Conservation (phyloP, 805 yeast species). For the Tetrapisispora phaffii region DNA sequence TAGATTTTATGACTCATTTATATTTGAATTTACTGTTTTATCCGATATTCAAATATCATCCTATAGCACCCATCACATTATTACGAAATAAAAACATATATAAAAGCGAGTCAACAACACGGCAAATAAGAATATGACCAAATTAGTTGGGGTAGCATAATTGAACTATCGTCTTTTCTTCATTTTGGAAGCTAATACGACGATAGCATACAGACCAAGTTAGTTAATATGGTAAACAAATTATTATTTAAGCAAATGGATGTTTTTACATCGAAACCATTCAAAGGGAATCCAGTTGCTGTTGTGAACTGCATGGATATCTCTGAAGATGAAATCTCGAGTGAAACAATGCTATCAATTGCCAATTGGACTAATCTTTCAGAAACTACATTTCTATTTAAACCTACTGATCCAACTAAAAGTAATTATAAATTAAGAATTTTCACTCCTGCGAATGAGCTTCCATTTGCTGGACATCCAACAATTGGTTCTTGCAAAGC, state of each 20-base stretch:
- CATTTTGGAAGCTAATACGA: no score
- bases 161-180: no score
- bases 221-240: slow-evolving; percentile 6
- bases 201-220: no score
- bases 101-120: no score
- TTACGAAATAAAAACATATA: no score
- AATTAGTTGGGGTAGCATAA: no score
- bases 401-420: slow-evolving; percentile 27
- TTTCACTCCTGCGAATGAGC: slow-evolving; percentile 37
- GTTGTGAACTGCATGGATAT: slow-evolving; percentile 27
- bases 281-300: slow-evolving; percentile 48
- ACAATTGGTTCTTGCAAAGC: slow-evolving; percentile 46
- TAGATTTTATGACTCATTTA: no score
- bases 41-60: no score
- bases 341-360: slow-evolving; percentile 36
- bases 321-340: slow-evolving; percentile 21
- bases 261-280: slow-evolving; percentile 29
- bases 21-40: no score
- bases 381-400: slow-evolving; percentile 44
- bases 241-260: slow-evolving; percentile 31
- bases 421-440: slow-evolving; percentile 44
- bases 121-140: no score
- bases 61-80: no score
- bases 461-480: slow-evolving; percentile 61
- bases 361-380: slow-evolving; percentile 55